These are phyloP conservation scores for Monilinia aucupariae DNA, from an alignment of 2,329 filamentous ascomycete species.

Conservation along the genomic window DNA sequence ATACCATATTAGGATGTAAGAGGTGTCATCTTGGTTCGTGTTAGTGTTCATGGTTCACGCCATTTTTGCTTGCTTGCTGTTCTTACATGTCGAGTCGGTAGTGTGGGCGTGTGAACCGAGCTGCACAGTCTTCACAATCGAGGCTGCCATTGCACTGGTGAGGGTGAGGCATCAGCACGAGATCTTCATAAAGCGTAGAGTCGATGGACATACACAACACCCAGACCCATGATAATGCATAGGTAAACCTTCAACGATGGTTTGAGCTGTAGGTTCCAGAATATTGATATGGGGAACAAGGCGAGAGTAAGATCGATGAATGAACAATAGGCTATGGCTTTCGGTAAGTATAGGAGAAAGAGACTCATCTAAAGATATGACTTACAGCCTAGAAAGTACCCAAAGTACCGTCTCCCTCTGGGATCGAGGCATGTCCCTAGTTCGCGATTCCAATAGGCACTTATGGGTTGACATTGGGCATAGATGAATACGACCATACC, in stretches of 20 bases:
- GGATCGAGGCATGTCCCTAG: background rate
- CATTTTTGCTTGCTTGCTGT: background rate
- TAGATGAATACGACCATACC: background rate
- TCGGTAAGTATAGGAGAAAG: background rate
- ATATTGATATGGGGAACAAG: conserved; percentile 1
- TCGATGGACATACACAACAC: background rate
- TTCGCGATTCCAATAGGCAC: background rate
- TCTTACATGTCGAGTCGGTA: background rate
- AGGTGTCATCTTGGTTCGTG: background rate
- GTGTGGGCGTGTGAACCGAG: background rate
- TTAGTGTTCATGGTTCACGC: background rate
- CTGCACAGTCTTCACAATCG: background rate
- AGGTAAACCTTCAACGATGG: background rate
- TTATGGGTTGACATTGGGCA: background rate
- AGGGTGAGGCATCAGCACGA: background rate
- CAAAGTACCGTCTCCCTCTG: background rate
- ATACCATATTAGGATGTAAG: background rate
- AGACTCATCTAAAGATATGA: background rate
- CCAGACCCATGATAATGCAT: conserved; percentile 1
- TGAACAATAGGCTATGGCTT: background rate
- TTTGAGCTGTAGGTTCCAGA: background rate
- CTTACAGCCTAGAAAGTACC: conserved; percentile 1
- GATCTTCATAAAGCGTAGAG: background rate
- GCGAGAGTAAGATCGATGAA: background rate
- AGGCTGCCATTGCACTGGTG: background rate